These are phyloP conservation scores for Penicillium flavigenum DNA, from an alignment of 495 filamentous ascomycete genomes.

Conservation along the genomic window DNA sequence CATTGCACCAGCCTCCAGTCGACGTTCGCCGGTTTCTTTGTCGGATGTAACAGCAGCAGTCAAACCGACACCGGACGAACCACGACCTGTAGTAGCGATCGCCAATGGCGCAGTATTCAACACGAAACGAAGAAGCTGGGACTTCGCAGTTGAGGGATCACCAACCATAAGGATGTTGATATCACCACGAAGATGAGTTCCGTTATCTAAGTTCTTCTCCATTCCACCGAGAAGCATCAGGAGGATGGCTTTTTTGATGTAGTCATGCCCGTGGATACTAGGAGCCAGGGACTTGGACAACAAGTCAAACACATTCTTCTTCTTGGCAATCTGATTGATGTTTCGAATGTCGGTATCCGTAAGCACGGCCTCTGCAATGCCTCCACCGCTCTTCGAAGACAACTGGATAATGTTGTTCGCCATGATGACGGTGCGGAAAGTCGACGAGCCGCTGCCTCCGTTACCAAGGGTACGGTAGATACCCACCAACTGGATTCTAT, in stretches of 20 bases:
- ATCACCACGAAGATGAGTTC: constrained; percentile 95
- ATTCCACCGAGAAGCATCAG: constrained; percentile 97
- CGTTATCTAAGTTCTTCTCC: constrained; percentile 99
- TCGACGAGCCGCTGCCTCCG: constrained; percentile 77
- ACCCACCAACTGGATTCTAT: constrained; percentile 93
- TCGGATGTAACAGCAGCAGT: constrained; percentile 95
- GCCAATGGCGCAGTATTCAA: constrained; percentile 96
- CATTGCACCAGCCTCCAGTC: constrained; percentile 97
- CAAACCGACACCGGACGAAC: constrained; percentile 96
- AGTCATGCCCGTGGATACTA: constrained; percentile 94
- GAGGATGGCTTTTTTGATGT: constrained; percentile 97
- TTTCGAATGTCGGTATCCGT: constrained; percentile 98
- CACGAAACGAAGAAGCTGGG: constrained; percentile 94
- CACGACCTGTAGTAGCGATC: constrained; percentile 95
- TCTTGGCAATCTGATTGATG: constrained; percentile 97
- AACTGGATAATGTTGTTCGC: constrained; percentile 95
- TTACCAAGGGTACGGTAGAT: constrained; percentile 93
- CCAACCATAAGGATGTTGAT: constrained; percentile 99
- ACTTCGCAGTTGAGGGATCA: constrained; percentile 98
- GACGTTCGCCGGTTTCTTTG: constrained; percentile 94
- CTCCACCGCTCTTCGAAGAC: constrained; percentile 93
- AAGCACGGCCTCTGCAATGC: constrained; percentile 86
- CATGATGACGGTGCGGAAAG: constrained; percentile 88
- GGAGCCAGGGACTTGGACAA: constrained; percentile 96
- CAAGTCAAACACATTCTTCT: constrained; percentile 88